Percentiles rank a stretch among this genome's conserved stretches.
These are phyloP conservation scores for Trebouxia sp. DNA, from an alignment of 139 green algal genomes.

Conservation along the genomic window DNA sequence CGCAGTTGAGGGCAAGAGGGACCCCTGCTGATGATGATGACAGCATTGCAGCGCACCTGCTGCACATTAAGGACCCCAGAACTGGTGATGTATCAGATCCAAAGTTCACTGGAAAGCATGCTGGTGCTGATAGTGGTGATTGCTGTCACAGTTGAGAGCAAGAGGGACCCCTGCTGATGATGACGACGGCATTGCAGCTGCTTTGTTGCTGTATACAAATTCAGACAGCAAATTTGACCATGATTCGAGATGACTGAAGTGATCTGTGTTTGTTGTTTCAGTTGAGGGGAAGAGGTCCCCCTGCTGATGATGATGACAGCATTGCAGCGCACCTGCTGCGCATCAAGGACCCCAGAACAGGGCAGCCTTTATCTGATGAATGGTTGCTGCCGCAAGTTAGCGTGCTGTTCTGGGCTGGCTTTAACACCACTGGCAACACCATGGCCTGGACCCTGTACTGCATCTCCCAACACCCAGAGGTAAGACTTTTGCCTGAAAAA, in stretches of 20 bases:
- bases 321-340: conserved; percentile 13
- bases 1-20: background rate
- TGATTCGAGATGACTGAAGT: no score
- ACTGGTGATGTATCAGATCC: no score
- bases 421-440: conserved; percentile 27
- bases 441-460: conserved; percentile 22
- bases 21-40: background rate
- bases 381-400: background rate
- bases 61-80: background rate
- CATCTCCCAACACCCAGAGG: conserved; percentile 25
- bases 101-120: no score
- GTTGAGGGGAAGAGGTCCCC: background rate
- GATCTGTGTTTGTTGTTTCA: background rate
- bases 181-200: no score
- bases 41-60: conserved; percentile 6
- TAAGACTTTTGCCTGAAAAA: background rate
- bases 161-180: no score
- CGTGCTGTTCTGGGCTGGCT: conserved; percentile 23
- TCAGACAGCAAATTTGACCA: no score
- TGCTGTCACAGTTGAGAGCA: no score
- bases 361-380: background rate
- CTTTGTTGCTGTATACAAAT: no score
- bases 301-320: background rate
- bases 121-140: no score
- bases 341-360: background rate